Evolutionary conservation across 2,329 filamentous ascomycete genomes (phyloP), one percentile per base, ranked within the genome.

Genomic region (Helminthosporium solani): DNA sequence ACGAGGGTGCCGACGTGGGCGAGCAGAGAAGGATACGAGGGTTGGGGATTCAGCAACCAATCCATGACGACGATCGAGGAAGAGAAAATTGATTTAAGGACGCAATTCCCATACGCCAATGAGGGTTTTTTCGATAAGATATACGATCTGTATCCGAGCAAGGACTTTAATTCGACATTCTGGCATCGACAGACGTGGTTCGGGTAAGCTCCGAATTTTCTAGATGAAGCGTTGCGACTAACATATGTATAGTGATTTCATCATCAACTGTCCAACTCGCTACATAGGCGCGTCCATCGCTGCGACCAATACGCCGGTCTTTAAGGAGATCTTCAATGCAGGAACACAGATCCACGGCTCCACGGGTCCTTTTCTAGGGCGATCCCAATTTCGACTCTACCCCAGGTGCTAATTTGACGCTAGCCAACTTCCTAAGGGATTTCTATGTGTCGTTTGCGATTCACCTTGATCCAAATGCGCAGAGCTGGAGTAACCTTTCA

Each of bases 101-200:
- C 48, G 7, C 52, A 70, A 8, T 73, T 70, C 42, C 68, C 68
- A 7, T 60, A 48, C 19, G 68, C 68, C 2, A 54, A 57, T 2
- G 52, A 56, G 3, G 46, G 52, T 11, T 72, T 72, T 53, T 65
- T 68, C 46, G 58, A 62, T 16, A 47, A 64, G 11, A 47, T 73
- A 1, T 68, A 67, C 44, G 49, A 65, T 39, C 57, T 72, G 6
- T 72, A 72, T 42, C 68, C 70, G 4, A 36, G 37, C 1, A 42
- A 45, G 0, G 49, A 54, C 6, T 70, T 58, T 56, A 70, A 71
- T 40, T 64, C 60, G 7, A 71, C 64, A 7, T 66, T 72, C 47
- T 73, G 57, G 49, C 70, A 70, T 40, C 58, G 70, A 4, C 56
- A 65, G 36, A 59, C 60, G 1, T 67, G 65, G 56, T 73, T 68